Evolutionary conservation across 306 rosid species (phyloP).

Genomic region (Luffa aegyptiaca): DNA sequence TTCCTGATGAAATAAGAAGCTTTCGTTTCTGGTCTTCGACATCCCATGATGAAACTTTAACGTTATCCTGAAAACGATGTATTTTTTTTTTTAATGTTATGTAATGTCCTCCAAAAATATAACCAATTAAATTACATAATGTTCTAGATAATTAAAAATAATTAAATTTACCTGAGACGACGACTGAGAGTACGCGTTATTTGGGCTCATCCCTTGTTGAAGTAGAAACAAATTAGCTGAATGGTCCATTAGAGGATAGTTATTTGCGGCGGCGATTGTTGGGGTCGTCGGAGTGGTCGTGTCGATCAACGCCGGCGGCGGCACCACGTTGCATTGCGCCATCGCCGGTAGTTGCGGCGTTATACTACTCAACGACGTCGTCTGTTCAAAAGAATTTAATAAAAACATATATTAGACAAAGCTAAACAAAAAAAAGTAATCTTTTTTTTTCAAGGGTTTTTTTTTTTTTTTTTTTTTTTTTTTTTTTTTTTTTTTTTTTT

Average conservation of each 20-base stretch:
- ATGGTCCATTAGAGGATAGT: neutral
- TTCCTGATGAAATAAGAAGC: conserved; percentile 57
- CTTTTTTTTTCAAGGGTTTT: neutral
- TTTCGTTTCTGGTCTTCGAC: conserved; percentile 62
- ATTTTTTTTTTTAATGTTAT: neutral
- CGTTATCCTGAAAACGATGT: conserved; percentile 52
- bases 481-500: neutral
- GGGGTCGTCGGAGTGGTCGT: neutral
- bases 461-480: neutral
- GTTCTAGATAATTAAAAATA: neutral
- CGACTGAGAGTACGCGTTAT: neutral
- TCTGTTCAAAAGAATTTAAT: neutral
- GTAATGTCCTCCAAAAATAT: neutral
- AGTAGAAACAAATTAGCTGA: conserved; percentile 1
- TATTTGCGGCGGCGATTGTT: neutral
- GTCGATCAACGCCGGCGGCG: neutral
- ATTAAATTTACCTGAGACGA: neutral
- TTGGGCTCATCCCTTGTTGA: neutral
- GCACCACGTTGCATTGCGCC: neutral
- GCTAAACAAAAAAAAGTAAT: neutral
- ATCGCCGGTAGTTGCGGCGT: neutral
- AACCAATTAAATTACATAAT: neutral
- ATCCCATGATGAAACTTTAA: conserved; percentile 51
- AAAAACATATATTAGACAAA: neutral
- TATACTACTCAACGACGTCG: conserved; percentile 3